phyloP scores from a whole-genome alignment of 2,329 filamentous ascomycete species.

The Exserohilum turcica region DNA sequence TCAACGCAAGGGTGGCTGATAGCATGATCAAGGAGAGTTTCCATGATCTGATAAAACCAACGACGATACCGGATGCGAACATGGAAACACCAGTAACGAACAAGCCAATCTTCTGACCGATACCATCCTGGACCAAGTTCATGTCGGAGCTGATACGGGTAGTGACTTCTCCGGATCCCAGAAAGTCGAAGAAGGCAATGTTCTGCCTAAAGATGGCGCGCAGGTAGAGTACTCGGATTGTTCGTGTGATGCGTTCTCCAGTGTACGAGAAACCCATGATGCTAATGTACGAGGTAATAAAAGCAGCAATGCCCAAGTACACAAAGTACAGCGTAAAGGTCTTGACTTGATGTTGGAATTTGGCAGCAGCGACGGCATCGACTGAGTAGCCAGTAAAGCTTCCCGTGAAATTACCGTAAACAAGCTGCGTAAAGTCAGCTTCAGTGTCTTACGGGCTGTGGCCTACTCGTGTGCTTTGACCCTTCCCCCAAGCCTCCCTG shows the following conservation, averaged over 20 bases:
- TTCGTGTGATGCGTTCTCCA: constrained; percentile 55
- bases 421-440: constrained; percentile 29
- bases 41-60: constrained; percentile 91
- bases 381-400: constrained; percentile 45
- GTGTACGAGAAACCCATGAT: constrained; percentile 86
- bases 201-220: constrained; percentile 55
- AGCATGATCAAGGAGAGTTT: constrained; percentile 90
- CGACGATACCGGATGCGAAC: constrained; percentile 87
- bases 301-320: constrained; percentile 45
- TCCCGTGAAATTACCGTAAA: constrained; percentile 49
- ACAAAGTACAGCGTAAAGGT: constrained; percentile 46
- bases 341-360: constrained; percentile 40
- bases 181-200: constrained; percentile 68
- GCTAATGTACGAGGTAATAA: constrained; percentile 73
- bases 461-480: background rate
- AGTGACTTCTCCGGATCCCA: constrained; percentile 92
- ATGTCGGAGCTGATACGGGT: constrained; percentile 95
- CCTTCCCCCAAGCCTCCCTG: too few species aligned
- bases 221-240: constrained; percentile 66
- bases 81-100: constrained; percentile 43
- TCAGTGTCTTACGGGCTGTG: background rate
- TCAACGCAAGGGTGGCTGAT: constrained; percentile 75
- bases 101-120: constrained; percentile 54
- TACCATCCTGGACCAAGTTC: constrained; percentile 90
- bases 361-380: constrained; percentile 29